Base-by-base conservation (phyloP, 2,329 filamentous ascomycete genomes). In the Fusarium setosum region DNA sequence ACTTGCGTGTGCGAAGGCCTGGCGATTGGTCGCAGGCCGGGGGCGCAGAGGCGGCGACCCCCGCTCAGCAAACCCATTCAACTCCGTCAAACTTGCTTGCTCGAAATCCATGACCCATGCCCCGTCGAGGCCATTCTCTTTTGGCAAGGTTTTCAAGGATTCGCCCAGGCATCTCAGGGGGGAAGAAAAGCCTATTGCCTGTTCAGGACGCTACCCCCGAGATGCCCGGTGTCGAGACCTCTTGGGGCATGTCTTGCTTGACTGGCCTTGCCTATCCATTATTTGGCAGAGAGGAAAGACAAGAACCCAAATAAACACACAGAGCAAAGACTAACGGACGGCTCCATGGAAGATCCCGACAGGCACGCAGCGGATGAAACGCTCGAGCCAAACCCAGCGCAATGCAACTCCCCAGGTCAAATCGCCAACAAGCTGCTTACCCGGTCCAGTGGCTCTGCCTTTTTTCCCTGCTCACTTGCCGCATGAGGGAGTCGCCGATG, bases 401-500 rank as follows among this genome's bases (percentile, higher is more conserved):
- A 24, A 35, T 62, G 51, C 53, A 54, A 56, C 23, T 38, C 20
- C 37, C 21, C 20, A 29, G 18, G 5, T 20, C 61, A 58, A 64
- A 58, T 63, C n/a, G 15, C 58, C 40, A 13, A 20, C 35, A 24
- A 21, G 32, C n/a, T 49, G 35, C 11, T 38, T 24, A 13, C 23
- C 31, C 42, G 18, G 38, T 35, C 42, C 8, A 6, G 44, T 38
- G 45, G 56, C 45, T 56, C 51, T 37, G 41, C 13, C 10, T 34
- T 34, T 47, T 18, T 32, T 37, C 15, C 38, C 21, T 44, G 44
- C 31, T 24, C 32, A 31, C 38, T 54, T 58, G n/a, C 65, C 66
- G 15, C 21, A 68, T 70, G 59, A 51, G 56, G 68, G 41, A 67
- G 55, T 64, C 64, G 26, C 68, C 69, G 68, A 64, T 8, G 34